Evolutionary conservation across 164 flowering plant genomes (phyloP), one percentile per base, ranked within the genome.

Genomic region (Berberis thunbergii): DNA sequence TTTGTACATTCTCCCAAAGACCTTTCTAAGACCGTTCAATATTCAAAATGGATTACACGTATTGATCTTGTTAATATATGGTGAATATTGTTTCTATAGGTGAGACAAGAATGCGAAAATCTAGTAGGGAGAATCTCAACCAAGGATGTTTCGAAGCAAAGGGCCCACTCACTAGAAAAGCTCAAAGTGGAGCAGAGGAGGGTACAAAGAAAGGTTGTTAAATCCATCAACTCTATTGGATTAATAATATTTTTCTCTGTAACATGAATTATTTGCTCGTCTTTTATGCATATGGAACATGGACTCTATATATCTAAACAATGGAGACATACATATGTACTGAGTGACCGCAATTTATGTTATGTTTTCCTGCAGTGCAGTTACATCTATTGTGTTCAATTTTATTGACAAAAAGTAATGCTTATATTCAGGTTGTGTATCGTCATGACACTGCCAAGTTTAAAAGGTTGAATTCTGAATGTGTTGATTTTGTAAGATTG

Each of bases 361-460:
- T 26, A 7, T 43, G 57, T 13, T 54, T 54, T 54, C 2, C 41
- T 13, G 41, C 9, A 11, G 7, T 52, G 11, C 5, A 46, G 49
- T 46, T 8, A 46, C 49, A 4, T 46, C 49, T 4, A 4, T 46
- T 46, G 49, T 46, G 49, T 46, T 46, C 8, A 46, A 52, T 52
- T 26, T 10, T 11, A 52, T 52, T 52, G 50, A 48, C 50, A 48
- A 48, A 26, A 6, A 48, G 3, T 48, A 57, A 57, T 57, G 12
- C 1, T 57, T 4, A 1, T 2, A 13, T 4, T 40, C 78, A 91
- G 97, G 69, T 89, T 74, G 89, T 86, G 6, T 89, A 78, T 62
- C 96, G 99, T 3, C 73, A 85, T 42, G 77, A 85, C 67, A 79
- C 84, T 41, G 72, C 60, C 42, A 89, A 84, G 54, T 91, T 76